Base-by-base conservation (phyloP, 2,329 filamentous ascomycete genomes). In the Fonsecaea nubica region DNA sequence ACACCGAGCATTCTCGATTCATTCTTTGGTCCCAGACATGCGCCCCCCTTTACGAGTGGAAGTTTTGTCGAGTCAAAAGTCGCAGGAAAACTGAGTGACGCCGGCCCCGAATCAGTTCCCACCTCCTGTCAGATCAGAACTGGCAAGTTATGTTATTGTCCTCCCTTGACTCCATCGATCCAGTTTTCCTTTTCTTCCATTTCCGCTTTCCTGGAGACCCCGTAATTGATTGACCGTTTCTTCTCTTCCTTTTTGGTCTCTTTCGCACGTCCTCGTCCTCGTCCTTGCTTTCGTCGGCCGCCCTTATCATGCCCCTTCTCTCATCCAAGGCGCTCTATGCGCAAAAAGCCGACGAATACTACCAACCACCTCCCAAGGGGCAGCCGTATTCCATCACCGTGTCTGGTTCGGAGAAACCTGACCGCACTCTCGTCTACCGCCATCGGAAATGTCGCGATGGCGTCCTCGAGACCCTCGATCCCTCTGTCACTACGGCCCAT, bases 391-490 rank as follows among this genome's bases (percentile, higher is more conserved):
- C 90, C 54, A 83, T 97, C 13, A 82, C 92, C 12, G 74, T 99
- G 21, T 90, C 92, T 0, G 91, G 91, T 69, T 89, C 90, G 55
- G 87, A 91, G 78, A 82, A 84, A 67, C 88, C 91, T 57, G 91
- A 89, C 66, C 89, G 93, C 72, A 90, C 86, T 58, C 81, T 87
- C 55, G 80, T 96, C 70, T 98, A 98, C 80, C 88, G 95, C 68
- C 90, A 97, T 79, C 96, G 90, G 87, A 87, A 87, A 70, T 89
- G 90, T 75, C 84, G 85, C 65, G 89, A 96, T 79, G 87, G 86
- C 66, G 83, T 96, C 64, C 80, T 96, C 50, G 84, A 86, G 74
- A 90, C 90, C 5, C 82, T 91, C 70, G 90, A 95, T 75, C 90
- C 92, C 18, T 79, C 87, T 58, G 80, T 88, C 59, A 84, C 83